Base-by-base conservation (phyloP, 768 basidiomycete genomes). In the Gyrodon lividus region DNA sequence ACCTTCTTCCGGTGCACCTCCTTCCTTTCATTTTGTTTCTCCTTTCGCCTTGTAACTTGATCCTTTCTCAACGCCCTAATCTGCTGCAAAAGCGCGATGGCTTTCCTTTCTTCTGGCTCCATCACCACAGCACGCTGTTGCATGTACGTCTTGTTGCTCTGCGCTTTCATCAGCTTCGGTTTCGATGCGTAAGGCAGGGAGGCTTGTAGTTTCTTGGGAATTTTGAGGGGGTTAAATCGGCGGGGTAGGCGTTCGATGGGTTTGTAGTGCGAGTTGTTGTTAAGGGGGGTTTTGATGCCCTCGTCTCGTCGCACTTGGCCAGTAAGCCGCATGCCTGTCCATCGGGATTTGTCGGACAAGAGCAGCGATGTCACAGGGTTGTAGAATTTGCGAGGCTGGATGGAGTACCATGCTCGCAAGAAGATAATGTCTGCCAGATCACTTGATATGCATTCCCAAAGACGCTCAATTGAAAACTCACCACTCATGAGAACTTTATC, bases 401-500 rank as follows among this genome's bases (percentile, higher is more conserved):
- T 86, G 20, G 93, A 86, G 70, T 95, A 95, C 97, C 97, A 99
- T 1, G 94, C 93, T 20, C 96, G 82, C 8, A 99, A 76, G 77
- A 99, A 98, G 50, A 98, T 79, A 50, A 98, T 87, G 63, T 98
- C 97, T 94, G 49, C 6, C 22, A 4, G 31, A 43, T 19, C 30
- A 26, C 20, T 46, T n/a, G 17, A 48, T 44, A 47, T 17, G 7
- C 13, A 22, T 31, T 9, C 10, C 3, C 2, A 10, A 53, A 24
- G n/a, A 16, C 7, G 19, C 7, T 10, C 4, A 33, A 31, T n/a
- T 1, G 14, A 13, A 10, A 0, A 79, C 89, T 51, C 68, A 95
- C 94, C 94, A 59, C 93, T 93, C 86, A 87, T 92, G 55, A 98
- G 77, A 7, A 98, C 77, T 75, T 98, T 98, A 70, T 99, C 97